phyloP scores from a whole-genome alignment of 139 green algal genomes.

The Chlamydomonas schloesseri region DNA sequence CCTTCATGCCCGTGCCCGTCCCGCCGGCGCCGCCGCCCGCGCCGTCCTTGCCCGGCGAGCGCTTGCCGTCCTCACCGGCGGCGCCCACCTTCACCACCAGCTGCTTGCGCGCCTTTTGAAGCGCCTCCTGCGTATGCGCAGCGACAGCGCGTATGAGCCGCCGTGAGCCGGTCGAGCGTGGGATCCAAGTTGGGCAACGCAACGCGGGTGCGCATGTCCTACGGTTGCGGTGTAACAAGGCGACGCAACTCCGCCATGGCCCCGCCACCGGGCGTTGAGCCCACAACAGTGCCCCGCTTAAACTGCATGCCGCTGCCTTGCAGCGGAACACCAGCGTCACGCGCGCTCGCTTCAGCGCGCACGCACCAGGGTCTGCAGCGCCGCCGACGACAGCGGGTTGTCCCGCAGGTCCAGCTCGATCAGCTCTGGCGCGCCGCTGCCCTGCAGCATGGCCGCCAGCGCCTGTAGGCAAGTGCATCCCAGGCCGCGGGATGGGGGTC shows the following conservation, averaged over 20 bases:
- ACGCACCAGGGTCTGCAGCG: slow-evolving; percentile 45
- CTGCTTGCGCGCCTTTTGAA: slow-evolving; percentile 61
- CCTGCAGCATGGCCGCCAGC: slow-evolving; percentile 52
- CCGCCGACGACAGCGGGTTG: slow-evolving; percentile 58
- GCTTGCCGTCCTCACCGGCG: slow-evolving; percentile 14
- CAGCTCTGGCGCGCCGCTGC: slow-evolving; percentile 58
- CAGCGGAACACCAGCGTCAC: too few relatives aligned
- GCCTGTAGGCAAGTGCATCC: slow-evolving; percentile 47
- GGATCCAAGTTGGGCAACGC: too few relatives aligned
- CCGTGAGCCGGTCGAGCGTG: too few relatives aligned
- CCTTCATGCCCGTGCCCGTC: slow-evolving; percentile 13
- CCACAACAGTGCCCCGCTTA: too few relatives aligned
- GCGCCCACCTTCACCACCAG: slow-evolving; percentile 55
- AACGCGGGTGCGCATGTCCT: too few relatives aligned
- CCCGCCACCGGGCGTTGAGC: too few relatives aligned
- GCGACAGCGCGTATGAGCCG: too few relatives aligned
- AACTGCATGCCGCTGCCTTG: too few relatives aligned
- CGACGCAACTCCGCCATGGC: too few relatives aligned
- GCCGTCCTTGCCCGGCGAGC: not conserved
- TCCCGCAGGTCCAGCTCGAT: slow-evolving; percentile 74
- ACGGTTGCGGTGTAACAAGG: too few relatives aligned
- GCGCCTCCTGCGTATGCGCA: slow-evolving; percentile 62
- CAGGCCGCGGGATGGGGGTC: too few relatives aligned
- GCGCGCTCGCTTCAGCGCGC: too few relatives aligned
- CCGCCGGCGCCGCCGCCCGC: not conserved